phyloP scores from a whole-genome alignment of 2,329 filamentous ascomycete species.

The Diaporthe citriasiana region DNA sequence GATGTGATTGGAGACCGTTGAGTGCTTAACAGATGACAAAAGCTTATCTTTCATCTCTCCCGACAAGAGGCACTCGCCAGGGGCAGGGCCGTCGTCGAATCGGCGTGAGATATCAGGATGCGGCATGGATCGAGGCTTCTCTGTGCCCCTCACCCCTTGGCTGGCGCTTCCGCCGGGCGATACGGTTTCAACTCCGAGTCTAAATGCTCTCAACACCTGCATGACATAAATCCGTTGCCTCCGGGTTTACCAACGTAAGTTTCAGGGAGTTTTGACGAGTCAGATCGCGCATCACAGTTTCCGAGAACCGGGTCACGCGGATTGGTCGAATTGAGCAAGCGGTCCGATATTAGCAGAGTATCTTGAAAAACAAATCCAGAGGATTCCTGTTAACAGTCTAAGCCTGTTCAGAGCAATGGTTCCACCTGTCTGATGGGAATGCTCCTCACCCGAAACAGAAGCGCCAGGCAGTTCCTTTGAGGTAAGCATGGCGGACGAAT shows the following conservation, averaged over 20 bases:
- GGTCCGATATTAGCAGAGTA: neutral
- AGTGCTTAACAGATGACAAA: neutral
- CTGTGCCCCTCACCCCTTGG: neutral
- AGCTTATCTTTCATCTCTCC: neutral
- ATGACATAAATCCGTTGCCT: constrained; percentile 9
- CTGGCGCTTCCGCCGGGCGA: neutral
- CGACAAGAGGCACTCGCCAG: neutral
- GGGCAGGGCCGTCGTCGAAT: constrained; percentile 1
- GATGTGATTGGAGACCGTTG: constrained; percentile 30
- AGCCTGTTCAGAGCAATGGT: neutral
- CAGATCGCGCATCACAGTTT: constrained; percentile 18
- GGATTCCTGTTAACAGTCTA: neutral
- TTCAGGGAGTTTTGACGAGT: neutral
- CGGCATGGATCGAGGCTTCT: constrained; percentile 5
- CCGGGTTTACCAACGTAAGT: neutral
- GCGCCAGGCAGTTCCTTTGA: too few relatives aligned
- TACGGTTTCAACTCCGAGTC: constrained; percentile 11
- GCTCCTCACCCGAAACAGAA: neutral
- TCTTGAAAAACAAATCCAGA: too few relatives aligned
- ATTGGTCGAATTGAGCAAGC: constrained; percentile 4
- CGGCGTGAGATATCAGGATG: neutral
- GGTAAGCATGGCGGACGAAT: neutral
- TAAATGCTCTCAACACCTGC: constrained; percentile 1
- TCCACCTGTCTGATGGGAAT: too few relatives aligned
- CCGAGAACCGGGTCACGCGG: constrained; percentile 2